Base-by-base conservation (phyloP, 257 asterid genomes). In the Pogostemon cablin region DNA sequence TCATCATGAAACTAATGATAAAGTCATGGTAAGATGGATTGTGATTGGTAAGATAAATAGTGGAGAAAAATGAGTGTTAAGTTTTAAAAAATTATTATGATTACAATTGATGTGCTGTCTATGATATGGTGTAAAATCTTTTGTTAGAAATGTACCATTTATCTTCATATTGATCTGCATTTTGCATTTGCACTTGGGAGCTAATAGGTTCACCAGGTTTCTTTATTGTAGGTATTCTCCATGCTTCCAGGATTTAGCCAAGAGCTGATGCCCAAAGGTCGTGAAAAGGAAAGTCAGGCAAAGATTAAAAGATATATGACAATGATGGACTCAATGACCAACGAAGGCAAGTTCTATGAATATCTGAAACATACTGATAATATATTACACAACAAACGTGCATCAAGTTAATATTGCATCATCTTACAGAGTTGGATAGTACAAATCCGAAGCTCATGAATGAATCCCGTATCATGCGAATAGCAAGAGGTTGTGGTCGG, bases 301-400 rank as follows among this genome's bases (percentile, higher is more conserved):
- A 95, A 95, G 83, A 78, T 91, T 37, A 89, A 95, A 81, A 82
- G 98, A 68, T 95, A 88, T 75, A 89, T 89, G 99, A 95, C 97
- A 49, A 91, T 95, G 95, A 88, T 91, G 99, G 99, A 95, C 77
- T 95, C 99, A 1, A 95, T 95, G 99, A 95, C 98, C 49, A 88
- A 95, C 67, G 90, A 91, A 86, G 99, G 96, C 72, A 78, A 83
- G 93, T 25, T 74, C 17, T 9, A 32, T 32, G 7, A 25, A 17
- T 46, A 10, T 55, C 20, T 3, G 43, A 62, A 46, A 39, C 15
- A 52, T 40, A 0, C 17, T 50, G 12, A 20, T 49, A 32, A 15
- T 15, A 15, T 4, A 9, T 34, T 11, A 15, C 17, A 2, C 60
- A 32, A 49, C 55, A 3, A 25, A 42, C 69, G 47, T 46, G 62